Conservation (phyloP, 2,329 filamentous ascomycete species). For the Trichophyton mentagrophytes region DNA sequence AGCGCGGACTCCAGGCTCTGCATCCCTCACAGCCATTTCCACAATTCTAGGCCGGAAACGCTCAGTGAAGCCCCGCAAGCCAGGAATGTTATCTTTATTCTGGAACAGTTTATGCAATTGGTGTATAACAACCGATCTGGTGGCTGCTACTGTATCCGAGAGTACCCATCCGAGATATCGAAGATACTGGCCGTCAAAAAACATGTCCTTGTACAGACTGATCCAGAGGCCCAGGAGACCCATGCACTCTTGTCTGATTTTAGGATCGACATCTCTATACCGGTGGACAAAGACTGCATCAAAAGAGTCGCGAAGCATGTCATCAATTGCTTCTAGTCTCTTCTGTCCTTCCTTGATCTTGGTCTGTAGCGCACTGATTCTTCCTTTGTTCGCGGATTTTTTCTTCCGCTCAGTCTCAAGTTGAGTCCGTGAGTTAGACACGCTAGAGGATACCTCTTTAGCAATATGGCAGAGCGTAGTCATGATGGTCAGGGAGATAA, state of each 20-base stretch:
- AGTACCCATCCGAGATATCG: conserved; percentile 93
- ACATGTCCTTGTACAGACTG: conserved; percentile 65
- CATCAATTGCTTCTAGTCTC: conserved; percentile 56
- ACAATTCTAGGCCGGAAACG: conserved; percentile 75
- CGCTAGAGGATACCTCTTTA: conserved; percentile 54
- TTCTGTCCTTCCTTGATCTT: conserved; percentile 58
- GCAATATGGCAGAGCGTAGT: conserved; percentile 64
- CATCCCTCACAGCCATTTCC: conserved; percentile 81
- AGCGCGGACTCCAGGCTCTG: conserved; percentile 67
- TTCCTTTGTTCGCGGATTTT: conserved; percentile 61
- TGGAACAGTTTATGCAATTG: conserved; percentile 71
- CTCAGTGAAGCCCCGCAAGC: conserved; percentile 82
- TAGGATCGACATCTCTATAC: conserved; percentile 85
- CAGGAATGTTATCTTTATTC: conserved; percentile 61
- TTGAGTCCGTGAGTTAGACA: conserved; percentile 66
- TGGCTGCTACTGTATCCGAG: conserved; percentile 62
- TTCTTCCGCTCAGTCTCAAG: conserved; percentile 64
- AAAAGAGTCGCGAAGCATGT: conserved; percentile 71
- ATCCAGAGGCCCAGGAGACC: conserved; percentile 84
- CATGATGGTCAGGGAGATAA: conserved; percentile 67
- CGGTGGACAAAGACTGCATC: conserved; percentile 89
- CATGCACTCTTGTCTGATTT: conserved; percentile 78
- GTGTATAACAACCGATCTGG: conserved; percentile 72
- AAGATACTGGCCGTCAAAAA: conserved; percentile 80
- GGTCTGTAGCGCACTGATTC: conserved; percentile 59